A percentile compares a stretch with the other conserved stretches of the same genome.
phyloP scores from a whole-genome alignment of 257 asterid species.

The Catharanthus roseus region DNA sequence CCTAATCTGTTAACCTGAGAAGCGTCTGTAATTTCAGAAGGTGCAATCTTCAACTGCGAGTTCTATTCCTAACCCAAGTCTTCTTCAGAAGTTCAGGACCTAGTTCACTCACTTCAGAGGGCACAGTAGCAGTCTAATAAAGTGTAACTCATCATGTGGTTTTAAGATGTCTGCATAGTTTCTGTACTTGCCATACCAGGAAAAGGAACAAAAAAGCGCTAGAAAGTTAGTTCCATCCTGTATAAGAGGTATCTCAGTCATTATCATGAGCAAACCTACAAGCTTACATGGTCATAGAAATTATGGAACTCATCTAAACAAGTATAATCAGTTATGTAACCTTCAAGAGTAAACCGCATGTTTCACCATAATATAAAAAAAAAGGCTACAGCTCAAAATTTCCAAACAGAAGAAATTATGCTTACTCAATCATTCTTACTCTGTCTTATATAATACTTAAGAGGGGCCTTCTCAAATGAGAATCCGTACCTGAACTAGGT shows the following conservation, averaged over 20 bases:
- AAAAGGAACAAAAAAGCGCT: neutral
- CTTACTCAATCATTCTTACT: neutral
- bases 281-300: neutral
- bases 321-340: conserved; percentile 3
- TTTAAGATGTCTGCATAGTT: neutral
- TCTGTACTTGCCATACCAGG: neutral
- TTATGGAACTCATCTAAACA: conserved; percentile 3
- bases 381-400: neutral
- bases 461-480: neutral
- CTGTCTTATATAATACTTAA: neutral
- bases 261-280: neutral
- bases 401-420: neutral
- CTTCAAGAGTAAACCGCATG: neutral
- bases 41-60: neutral
- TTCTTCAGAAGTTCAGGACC: neutral
- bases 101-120: neutral
- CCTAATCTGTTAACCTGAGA: neutral
- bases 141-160: neutral
- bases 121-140: neutral
- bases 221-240: neutral
- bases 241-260: neutral
- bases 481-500: neutral
- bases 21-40: neutral
- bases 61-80: neutral
- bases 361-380: neutral